Evolutionary conservation across 2,329 filamentous ascomycete species (phyloP).

Genomic region (Fonsecaea monophora): DNA sequence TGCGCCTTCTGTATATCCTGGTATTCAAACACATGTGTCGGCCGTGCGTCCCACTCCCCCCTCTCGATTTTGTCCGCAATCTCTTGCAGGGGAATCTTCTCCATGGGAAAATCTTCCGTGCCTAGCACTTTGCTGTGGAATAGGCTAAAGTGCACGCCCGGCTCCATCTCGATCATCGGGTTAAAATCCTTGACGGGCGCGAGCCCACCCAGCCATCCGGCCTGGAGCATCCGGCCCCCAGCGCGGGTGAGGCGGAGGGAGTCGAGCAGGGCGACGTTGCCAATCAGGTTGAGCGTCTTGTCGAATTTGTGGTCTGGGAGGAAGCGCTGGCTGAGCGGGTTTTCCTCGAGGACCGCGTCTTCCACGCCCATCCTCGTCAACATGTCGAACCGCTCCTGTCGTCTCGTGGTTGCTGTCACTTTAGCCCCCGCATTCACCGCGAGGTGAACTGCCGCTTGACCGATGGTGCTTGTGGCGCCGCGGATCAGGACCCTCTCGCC

Average conservation of each 20-base stretch:
- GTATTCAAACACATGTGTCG: slow-evolving; percentile 46
- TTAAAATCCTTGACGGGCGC: slow-evolving; percentile 51
- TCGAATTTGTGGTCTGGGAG: slow-evolving; percentile 44
- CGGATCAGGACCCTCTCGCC: slow-evolving; percentile 50
- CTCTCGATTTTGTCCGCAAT: slow-evolving; percentile 50
- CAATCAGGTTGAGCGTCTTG: slow-evolving; percentile 50
- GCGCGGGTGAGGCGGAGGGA: slow-evolving; percentile 46
- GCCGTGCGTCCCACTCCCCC: slow-evolving; percentile 43
- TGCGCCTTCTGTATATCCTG: slow-evolving; percentile 47
- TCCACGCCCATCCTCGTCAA: slow-evolving; percentile 44
- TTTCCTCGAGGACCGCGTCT: slow-evolving; percentile 41
- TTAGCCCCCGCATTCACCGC: slow-evolving; percentile 47
- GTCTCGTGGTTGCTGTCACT: slow-evolving; percentile 51
- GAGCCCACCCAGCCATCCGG: slow-evolving; percentile 52
- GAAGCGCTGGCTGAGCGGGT: slow-evolving; percentile 36
- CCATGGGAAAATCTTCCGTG: slow-evolving; percentile 47
- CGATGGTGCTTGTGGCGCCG: slow-evolving; percentile 52
- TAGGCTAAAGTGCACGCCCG: slow-evolving; percentile 56
- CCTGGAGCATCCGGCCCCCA: slow-evolving; percentile 49
- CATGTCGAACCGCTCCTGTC: slow-evolving; percentile 41
- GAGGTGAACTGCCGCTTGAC: slow-evolving; percentile 50
- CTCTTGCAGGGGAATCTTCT: slow-evolving; percentile 48
- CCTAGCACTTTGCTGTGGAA: slow-evolving; percentile 53
- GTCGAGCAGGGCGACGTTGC: slow-evolving; percentile 50
- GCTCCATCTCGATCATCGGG: slow-evolving; percentile 54